Evolutionary conservation across 805 yeast genomes (phyloP).

Genomic region (Yarrowia sp.): DNA sequence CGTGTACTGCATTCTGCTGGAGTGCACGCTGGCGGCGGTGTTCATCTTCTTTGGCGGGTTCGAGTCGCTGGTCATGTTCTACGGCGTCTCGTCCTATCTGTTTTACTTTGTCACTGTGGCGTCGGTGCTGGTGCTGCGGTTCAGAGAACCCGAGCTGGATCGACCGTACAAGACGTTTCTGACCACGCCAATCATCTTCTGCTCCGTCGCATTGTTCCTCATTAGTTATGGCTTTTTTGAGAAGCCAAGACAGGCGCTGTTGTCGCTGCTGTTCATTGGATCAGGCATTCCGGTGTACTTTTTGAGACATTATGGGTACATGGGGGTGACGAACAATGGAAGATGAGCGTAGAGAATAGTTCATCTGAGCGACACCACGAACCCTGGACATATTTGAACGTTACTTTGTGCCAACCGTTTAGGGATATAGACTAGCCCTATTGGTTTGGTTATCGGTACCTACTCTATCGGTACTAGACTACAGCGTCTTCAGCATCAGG

Average conservation of each 20-base stretch:
- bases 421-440: too few relatives aligned
- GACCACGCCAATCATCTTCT: slow-evolving; percentile 50
- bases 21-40: slow-evolving; percentile 47
- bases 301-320: slow-evolving; percentile 32
- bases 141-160: slow-evolving; percentile 49
- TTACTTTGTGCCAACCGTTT: too few relatives aligned
- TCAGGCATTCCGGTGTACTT: slow-evolving; percentile 49
- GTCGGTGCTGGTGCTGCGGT: slow-evolving; percentile 51
- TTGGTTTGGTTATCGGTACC: too few relatives aligned
- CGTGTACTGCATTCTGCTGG: slow-evolving; percentile 49
- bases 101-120: slow-evolving; percentile 51
- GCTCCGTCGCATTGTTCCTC: slow-evolving; percentile 52
- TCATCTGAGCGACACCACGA: too few relatives aligned
- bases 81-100: slow-evolving; percentile 50
- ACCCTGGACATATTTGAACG: too few relatives aligned
- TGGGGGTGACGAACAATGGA: slow-evolving; percentile 14
- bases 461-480: not conserved
- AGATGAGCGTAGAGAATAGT: not conserved
- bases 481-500: too few relatives aligned
- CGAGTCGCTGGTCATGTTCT: slow-evolving; percentile 50
- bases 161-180: slow-evolving; percentile 52
- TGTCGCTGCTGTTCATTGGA: slow-evolving; percentile 46
- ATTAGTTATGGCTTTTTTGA: slow-evolving; percentile 49
- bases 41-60: slow-evolving; percentile 53
- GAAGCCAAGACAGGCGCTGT: slow-evolving; percentile 49